phyloP scores from a whole-genome alignment of 2,329 filamentous ascomycete species.

The Ophiostoma perfectum region DNA sequence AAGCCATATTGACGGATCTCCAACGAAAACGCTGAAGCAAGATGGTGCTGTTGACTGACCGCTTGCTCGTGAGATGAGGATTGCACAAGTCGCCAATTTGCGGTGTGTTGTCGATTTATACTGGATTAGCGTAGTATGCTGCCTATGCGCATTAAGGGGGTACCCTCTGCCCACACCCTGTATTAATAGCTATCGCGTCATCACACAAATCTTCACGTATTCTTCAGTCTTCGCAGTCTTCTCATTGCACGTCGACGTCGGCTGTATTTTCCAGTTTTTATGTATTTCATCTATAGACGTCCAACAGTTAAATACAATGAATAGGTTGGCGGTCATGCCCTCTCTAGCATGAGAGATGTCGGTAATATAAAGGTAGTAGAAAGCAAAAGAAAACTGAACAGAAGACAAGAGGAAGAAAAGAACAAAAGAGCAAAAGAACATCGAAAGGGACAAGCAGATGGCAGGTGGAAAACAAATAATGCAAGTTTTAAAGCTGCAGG shows the following conservation, averaged over 20 bases:
- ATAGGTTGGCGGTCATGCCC: neutral
- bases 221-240: neutral
- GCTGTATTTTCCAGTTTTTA: constrained; percentile 7
- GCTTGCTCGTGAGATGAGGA: neutral
- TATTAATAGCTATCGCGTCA: neutral
- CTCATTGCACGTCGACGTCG: neutral
- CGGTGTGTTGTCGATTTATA: neutral
- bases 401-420: neutral
- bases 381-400: neutral
- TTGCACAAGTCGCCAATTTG: neutral
- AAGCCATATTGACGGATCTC: constrained; percentile 14
- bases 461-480: neutral
- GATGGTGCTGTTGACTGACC: neutral
- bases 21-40: neutral
- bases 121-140: neutral
- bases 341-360: constrained; percentile 6
- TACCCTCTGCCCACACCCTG: neutral
- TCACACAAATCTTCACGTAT: neutral
- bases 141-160: neutral
- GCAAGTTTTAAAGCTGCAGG: constrained; percentile 17
- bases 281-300: constrained; percentile 14
- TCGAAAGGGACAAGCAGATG: constrained; percentile 6
- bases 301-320: neutral
- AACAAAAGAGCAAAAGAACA: neutral
- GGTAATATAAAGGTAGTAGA: neutral